phyloP scores from a whole-genome alignment of 768 basidiomycete genomes.

The Hydnomerulius pinastri region DNA sequence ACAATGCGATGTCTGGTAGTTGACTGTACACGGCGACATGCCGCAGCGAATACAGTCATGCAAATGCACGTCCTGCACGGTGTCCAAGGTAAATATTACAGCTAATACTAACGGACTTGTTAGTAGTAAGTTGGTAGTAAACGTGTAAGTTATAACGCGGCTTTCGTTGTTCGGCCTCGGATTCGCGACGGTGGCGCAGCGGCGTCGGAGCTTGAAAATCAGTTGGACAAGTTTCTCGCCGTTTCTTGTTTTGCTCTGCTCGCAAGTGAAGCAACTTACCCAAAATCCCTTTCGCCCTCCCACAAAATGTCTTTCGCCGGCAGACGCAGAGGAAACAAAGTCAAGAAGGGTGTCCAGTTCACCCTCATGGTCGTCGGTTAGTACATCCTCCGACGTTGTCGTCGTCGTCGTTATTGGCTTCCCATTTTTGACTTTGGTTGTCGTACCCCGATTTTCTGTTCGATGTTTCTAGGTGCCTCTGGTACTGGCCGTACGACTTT shows the following conservation, averaged over 20 bases:
- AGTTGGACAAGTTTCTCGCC: constrained; percentile 33
- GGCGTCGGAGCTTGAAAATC: constrained; percentile 35
- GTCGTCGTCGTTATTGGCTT: neutral
- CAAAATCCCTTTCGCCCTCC: constrained; percentile 18
- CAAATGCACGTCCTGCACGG: constrained; percentile 1
- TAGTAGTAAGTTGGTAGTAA: neutral
- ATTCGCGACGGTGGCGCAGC: constrained; percentile 36
- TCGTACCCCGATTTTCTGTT: constrained; percentile 13
- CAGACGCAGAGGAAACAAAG: constrained; percentile 88
- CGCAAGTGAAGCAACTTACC: constrained; percentile 24
- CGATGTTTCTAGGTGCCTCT: constrained; percentile 73
- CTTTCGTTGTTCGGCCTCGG: too few species aligned
- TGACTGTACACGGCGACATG: constrained; percentile 9
- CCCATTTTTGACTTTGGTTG: constrained; percentile 15
- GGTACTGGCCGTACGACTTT: constrained; percentile 98
- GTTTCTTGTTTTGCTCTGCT: constrained; percentile 31
- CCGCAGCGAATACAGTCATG: constrained; percentile 8
- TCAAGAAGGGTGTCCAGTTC: constrained; percentile 98
- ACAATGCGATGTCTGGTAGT: constrained; percentile 2
- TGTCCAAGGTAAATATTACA: too few species aligned
- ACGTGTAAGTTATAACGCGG: constrained; percentile 2
- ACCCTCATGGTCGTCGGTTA: constrained; percentile 97
- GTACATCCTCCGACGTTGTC: constrained; percentile 31
- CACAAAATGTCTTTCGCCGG: constrained; percentile 79
- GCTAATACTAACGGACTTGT: too few species aligned